phyloP scores from a whole-genome alignment of 768 basidiomycete genomes.

The Hortiboletus flavorubellus region DNA sequence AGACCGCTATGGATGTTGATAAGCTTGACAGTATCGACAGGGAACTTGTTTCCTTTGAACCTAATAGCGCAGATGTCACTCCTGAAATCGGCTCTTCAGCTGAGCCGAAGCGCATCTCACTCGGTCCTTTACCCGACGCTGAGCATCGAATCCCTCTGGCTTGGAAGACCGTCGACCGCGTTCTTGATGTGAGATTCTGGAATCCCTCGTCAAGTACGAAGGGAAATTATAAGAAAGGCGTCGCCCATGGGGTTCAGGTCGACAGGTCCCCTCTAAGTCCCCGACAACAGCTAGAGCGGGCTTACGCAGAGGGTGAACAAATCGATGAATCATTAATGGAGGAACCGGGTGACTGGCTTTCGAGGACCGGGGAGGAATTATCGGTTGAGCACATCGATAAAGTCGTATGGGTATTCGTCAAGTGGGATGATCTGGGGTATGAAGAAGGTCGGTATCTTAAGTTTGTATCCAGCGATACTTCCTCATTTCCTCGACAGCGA shows the following conservation, averaged over 20 bases:
- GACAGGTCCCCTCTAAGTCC: constrained; percentile 22
- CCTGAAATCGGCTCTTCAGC: constrained; percentile 28
- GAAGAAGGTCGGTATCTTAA: constrained; percentile 64
- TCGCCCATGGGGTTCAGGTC: constrained; percentile 26
- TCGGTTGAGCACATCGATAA: constrained; percentile 49
- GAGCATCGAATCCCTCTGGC: constrained; percentile 66
- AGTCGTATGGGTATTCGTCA: constrained; percentile 82
- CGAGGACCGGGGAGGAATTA: constrained; percentile 40
- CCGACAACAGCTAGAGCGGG: constrained; percentile 31
- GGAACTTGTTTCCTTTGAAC: constrained; percentile 38
- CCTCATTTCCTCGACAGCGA: constrained; percentile 46
- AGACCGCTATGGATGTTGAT: constrained; percentile 28
- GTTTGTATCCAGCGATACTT: not conserved
- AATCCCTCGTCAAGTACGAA: constrained; percentile 30
- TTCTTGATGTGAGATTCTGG: constrained; percentile 79
- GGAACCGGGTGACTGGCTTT: constrained; percentile 54
- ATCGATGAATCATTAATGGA: constrained; percentile 54
- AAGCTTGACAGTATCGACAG: constrained; percentile 17
- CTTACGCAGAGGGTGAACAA: constrained; percentile 60
- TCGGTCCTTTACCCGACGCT: constrained; percentile 60
- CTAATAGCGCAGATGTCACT: constrained; percentile 33
- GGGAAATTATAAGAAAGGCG: constrained; percentile 17
- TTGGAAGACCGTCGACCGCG: constrained; percentile 92
- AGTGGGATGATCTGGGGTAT: constrained; percentile 93
- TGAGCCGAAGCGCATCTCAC: constrained; percentile 29